Evolutionary conservation across 1,284 basidiomycete genomes (phyloP).

Genomic region (Rhizoctonia solani): DNA sequence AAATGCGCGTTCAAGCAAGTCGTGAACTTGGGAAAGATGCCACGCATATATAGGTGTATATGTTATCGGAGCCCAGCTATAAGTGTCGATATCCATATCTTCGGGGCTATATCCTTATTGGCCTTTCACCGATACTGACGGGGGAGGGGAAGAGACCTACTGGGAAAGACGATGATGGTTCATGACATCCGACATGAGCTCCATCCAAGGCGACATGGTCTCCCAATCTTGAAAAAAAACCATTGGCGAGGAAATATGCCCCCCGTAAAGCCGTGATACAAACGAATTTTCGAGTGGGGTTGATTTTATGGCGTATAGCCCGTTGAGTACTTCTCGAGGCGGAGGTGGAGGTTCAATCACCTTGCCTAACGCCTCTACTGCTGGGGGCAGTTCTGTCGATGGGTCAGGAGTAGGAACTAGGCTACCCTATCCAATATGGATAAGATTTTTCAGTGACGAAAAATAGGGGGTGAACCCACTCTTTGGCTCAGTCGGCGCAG

Average conservation of each 20-base stretch:
- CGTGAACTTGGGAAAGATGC: slow-evolving; percentile 70
- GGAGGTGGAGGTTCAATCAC: not conserved
- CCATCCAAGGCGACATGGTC: slow-evolving; percentile 68
- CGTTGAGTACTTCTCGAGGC: slow-evolving; percentile 53
- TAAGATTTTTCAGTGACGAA: not conserved
- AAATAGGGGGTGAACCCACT: not conserved
- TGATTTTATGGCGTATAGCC: slow-evolving; percentile 58
- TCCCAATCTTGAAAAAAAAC: slow-evolving; percentile 70
- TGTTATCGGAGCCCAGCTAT: slow-evolving; percentile 55
- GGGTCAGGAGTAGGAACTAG: not conserved
- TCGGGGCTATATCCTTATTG: slow-evolving; percentile 38
- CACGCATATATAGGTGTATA: slow-evolving; percentile 62
- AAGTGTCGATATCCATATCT: not conserved
- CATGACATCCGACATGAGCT: slow-evolving; percentile 68
- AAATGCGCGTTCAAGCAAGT: slow-evolving; percentile 64
- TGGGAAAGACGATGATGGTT: slow-evolving; percentile 62
- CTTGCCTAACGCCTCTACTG: not conserved
- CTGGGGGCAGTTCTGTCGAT: not conserved
- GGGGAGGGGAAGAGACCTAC: slow-evolving; percentile 59
- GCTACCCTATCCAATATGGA: not conserved
- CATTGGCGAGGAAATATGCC: slow-evolving; percentile 37
- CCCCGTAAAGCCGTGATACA: slow-evolving; percentile 60
- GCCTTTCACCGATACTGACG: too few relatives aligned
- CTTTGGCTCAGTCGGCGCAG: slow-evolving; percentile 2
- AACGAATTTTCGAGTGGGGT: slow-evolving; percentile 68